Evolutionary conservation across 306 rosid genomes (phyloP).

Genomic region (Gleditsia sinensis): DNA sequence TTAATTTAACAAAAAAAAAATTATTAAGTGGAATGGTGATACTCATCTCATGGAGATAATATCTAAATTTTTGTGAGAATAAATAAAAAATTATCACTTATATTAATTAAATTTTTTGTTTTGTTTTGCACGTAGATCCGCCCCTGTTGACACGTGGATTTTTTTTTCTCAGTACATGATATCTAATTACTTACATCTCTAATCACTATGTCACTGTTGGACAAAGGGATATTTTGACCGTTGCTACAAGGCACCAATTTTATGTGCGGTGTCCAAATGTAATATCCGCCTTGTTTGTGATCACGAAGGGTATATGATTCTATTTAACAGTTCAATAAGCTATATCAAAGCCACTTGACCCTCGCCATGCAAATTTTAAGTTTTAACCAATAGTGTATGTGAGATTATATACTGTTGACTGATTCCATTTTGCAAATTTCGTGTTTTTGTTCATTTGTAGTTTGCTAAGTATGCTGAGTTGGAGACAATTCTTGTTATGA

Average conservation of each 20-base stretch:
- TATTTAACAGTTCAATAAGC: constrained; percentile 8
- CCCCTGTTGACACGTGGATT: no score
- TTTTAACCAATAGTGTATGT: constrained; percentile 9
- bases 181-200: no score
- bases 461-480: not conserved
- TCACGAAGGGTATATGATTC: not conserved
- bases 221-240: not conserved
- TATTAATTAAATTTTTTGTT: no score
- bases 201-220: no score
- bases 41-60: no score
- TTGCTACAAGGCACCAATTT: not conserved
- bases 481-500: constrained; percentile 7
- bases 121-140: no score
- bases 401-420: not conserved
- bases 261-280: not conserved
- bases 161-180: no score
- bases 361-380: not conserved
- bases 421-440: not conserved
- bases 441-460: not conserved
- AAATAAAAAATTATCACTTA: no score
- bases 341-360: constrained; percentile 8
- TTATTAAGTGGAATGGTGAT: no score
- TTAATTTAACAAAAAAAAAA: no score
- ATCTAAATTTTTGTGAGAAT: no score
- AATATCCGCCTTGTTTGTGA: not conserved